Evolutionary conservation across 1,284 basidiomycete genomes (phyloP).

Genomic region (Tylopilus sp.): DNA sequence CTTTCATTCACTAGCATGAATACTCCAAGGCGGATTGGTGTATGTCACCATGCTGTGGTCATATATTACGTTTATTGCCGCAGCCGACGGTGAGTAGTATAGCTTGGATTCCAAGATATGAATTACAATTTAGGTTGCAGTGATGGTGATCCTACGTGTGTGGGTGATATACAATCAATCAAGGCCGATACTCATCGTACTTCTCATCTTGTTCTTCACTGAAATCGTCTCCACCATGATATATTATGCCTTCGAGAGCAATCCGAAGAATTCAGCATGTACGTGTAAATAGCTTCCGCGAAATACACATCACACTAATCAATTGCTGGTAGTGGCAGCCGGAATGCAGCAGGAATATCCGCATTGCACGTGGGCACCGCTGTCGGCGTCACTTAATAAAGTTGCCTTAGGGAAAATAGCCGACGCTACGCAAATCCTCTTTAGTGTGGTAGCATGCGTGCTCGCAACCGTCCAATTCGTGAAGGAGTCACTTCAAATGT

Average conservation of each 20-base stretch:
- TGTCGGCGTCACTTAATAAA: not conserved
- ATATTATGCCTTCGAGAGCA: not conserved
- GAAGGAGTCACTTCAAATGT: constrained; percentile 7
- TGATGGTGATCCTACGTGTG: constrained; percentile 21
- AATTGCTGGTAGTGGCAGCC: not conserved
- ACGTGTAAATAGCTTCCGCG: not conserved
- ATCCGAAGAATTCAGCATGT: not conserved
- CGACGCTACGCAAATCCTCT: not conserved
- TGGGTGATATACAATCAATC: constrained; percentile 24
- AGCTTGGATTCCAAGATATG: not conserved
- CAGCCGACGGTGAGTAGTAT: not conserved
- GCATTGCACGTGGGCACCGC: not conserved
- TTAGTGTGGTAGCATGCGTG: constrained; percentile 11
- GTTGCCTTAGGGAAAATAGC: not conserved
- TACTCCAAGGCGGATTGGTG: not conserved
- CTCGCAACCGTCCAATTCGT: constrained; percentile 6
- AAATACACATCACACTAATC: not conserved
- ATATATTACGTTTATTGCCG: not conserved
- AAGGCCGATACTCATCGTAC: not conserved
- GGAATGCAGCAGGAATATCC: not conserved
- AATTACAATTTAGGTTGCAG: not conserved
- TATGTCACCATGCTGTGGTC: not conserved
- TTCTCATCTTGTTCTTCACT: constrained; percentile 1
- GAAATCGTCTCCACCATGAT: not conserved
- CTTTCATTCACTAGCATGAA: too few relatives aligned